Evolutionary conservation across 78 protist species (phyloP).

Genomic region (Dictyostelium intermedium): DNA sequence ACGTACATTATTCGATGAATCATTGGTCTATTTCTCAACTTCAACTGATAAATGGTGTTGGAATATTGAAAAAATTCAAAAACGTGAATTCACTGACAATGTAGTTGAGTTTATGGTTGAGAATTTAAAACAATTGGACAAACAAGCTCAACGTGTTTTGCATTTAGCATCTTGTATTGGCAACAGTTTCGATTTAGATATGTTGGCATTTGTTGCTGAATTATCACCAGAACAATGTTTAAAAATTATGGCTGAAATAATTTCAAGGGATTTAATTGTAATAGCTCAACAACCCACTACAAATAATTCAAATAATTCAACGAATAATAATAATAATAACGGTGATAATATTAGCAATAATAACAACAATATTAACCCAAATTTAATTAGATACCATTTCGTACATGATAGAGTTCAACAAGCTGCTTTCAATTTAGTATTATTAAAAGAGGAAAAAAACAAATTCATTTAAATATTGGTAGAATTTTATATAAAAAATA

Average conservation of each 20-base stretch:
- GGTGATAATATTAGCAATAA: background rate
- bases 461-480: conserved; percentile 64
- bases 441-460: conserved; percentile 21
- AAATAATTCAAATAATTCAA: background rate
- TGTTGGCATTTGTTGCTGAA: conserved; percentile 43
- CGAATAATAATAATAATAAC: background rate
- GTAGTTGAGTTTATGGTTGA: conserved; percentile 63
- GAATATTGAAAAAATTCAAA: conserved; percentile 49
- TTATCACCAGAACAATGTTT: conserved; percentile 12
- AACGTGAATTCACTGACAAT: conserved; percentile 50
- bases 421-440: conserved; percentile 42
- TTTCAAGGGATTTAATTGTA: conserved; percentile 44
- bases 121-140: conserved; percentile 21
- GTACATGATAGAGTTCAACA: conserved; percentile 68
- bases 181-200: conserved; percentile 42
- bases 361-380: background rate
- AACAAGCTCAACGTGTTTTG: conserved; percentile 37
- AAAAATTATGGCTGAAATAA: conserved; percentile 28
- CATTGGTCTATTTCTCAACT: conserved; percentile 10
- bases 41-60: conserved; percentile 35
- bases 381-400: conserved; percentile 13
- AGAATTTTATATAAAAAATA: conserved; percentile 10
- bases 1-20: conserved; percentile 45
- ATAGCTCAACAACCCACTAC: background rate
- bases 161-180: conserved; percentile 70